These are phyloP conservation scores for Suillus spraguei DNA, from an alignment of 768 basidiomycete genomes.

Conservation along the genomic window DNA sequence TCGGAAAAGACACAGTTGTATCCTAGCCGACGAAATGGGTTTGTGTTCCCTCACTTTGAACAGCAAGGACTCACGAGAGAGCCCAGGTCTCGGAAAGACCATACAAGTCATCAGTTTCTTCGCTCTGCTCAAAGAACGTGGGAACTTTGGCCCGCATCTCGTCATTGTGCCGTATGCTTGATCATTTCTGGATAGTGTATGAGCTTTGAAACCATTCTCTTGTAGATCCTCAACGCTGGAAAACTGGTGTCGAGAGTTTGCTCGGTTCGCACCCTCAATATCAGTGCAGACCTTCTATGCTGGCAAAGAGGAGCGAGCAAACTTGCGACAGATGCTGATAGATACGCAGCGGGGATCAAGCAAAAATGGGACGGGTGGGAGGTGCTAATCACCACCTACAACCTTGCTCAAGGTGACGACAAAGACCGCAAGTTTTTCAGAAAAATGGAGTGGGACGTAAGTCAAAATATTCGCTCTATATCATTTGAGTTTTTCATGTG, in stretches of 20 bases:
- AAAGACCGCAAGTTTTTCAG: slow-evolving; percentile 94
- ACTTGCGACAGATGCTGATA: slow-evolving; percentile 70
- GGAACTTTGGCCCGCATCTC: slow-evolving; percentile 83
- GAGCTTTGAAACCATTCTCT: slow-evolving; percentile 6
- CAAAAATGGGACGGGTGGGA: slow-evolving; percentile 70
- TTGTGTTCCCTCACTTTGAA: slow-evolving; percentile 30
- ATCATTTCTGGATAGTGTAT: not conserved
- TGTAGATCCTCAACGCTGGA: slow-evolving; percentile 91
- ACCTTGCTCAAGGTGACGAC: slow-evolving; percentile 84
- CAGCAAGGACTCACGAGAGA: slow-evolving; percentile 14
- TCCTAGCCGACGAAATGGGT: slow-evolving; percentile 99
- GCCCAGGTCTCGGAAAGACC: slow-evolving; percentile 92
- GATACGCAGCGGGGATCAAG: slow-evolving; percentile 55
- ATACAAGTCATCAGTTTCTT: slow-evolving; percentile 98
- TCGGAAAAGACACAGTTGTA: slow-evolving; percentile 81
- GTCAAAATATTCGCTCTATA: slow-evolving; percentile 30
- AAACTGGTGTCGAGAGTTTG: slow-evolving; percentile 98
- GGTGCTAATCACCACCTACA: slow-evolving; percentile 95
- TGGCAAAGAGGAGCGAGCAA: slow-evolving; percentile 80
- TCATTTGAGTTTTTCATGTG: not conserved
- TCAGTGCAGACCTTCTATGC: slow-evolving; percentile 93
- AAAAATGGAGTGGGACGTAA: slow-evolving; percentile 88
- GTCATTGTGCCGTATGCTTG: slow-evolving; percentile 89
- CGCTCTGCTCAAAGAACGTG: slow-evolving; percentile 81
- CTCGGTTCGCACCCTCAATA: slow-evolving; percentile 85